These are phyloP conservation scores for Ganoderma lucidum DNA, from an alignment of 1,284 basidiomycete genomes.

Conservation along the genomic window DNA sequence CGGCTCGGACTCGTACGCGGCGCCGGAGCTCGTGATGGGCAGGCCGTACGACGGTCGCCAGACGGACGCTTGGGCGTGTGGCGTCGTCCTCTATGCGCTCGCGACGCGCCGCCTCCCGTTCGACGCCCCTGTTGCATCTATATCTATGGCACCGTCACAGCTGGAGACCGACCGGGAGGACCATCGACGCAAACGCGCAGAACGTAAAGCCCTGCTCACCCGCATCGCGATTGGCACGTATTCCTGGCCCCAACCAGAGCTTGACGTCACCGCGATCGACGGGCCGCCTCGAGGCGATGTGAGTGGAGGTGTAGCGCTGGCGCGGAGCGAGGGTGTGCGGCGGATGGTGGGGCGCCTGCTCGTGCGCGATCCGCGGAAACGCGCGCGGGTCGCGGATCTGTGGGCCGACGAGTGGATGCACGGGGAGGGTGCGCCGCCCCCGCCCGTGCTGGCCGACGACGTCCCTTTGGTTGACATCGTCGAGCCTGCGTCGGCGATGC, in stretches of 20 bases:
- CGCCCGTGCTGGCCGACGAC: slow-evolving; percentile 28
- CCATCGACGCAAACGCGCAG: slow-evolving; percentile 29
- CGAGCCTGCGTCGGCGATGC: slow-evolving; percentile 4
- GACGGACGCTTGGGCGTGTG: slow-evolving; percentile 93
- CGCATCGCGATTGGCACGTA: slow-evolving; percentile 84
- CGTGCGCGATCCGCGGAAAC: slow-evolving; percentile 70
- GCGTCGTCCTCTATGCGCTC: slow-evolving; percentile 86
- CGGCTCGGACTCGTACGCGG: slow-evolving; percentile 92
- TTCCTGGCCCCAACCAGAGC: slow-evolving; percentile 61
- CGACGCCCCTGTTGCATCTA: slow-evolving; percentile 19
- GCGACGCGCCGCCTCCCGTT: slow-evolving; percentile 86
- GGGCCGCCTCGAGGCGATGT: slow-evolving; percentile 14
- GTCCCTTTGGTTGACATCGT: neutral
- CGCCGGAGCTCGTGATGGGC: slow-evolving; percentile 84
- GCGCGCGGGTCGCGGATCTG: slow-evolving; percentile 65
- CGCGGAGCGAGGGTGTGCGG: slow-evolving; percentile 55
- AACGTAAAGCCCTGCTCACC: slow-evolving; percentile 66
- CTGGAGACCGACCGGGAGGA: slow-evolving; percentile 26
- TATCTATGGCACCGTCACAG: neutral
- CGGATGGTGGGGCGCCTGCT: slow-evolving; percentile 69
- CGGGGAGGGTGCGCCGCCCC: slow-evolving; percentile 40
- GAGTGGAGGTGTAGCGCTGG: slow-evolving; percentile 42
- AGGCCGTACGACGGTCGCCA: slow-evolving; percentile 84
- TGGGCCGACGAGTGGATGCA: slow-evolving; percentile 77
- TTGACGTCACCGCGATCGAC: slow-evolving; percentile 31